Percentiles rank a stretch among this genome's conserved stretches.
These are phyloP conservation scores for Eutypa lata DNA, from an alignment of 2,329 filamentous ascomycete species.

Conservation along the genomic window DNA sequence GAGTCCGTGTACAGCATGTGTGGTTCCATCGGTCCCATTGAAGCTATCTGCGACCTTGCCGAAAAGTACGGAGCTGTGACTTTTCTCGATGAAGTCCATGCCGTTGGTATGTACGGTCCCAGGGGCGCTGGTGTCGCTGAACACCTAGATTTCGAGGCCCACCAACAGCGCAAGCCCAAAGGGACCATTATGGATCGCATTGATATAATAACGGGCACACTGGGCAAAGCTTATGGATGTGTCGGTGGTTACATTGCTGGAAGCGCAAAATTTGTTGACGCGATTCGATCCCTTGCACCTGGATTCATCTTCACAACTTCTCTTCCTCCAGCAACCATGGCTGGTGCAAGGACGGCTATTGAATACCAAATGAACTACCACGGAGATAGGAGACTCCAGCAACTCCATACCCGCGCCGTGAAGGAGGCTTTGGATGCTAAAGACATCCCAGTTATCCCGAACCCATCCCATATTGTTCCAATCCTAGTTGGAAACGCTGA, in stretches of 20 bases:
- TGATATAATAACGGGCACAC: slow-evolving; percentile 95
- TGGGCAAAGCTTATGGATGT: slow-evolving; percentile 96
- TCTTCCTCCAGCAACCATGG: slow-evolving; percentile 94
- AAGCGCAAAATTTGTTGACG: slow-evolving; percentile 81
- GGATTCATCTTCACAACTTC: slow-evolving; percentile 99
- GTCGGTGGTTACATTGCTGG: slow-evolving; percentile 98
- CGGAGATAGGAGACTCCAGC: slow-evolving; percentile 86
- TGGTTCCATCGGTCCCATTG: slow-evolving; percentile 92
- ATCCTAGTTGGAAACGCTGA: slow-evolving; percentile 92
- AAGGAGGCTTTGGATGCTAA: slow-evolving; percentile 76
- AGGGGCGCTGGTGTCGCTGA: slow-evolving; percentile 94
- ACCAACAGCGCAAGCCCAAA: slow-evolving; percentile 67
- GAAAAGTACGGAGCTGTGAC: slow-evolving; percentile 98
- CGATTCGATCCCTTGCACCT: slow-evolving; percentile 88
- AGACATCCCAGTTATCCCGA: slow-evolving; percentile 95
- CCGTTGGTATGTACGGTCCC: slow-evolving; percentile 98
- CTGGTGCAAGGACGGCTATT: slow-evolving; percentile 85
- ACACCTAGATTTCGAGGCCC: slow-evolving; percentile 90
- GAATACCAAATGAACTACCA: slow-evolving; percentile 86
- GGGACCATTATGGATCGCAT: slow-evolving; percentile 94
- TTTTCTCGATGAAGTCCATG: slow-evolving; percentile 97
- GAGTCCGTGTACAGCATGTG: slow-evolving; percentile 99
- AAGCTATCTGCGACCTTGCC: slow-evolving; percentile 90
- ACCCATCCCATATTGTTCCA: slow-evolving; percentile 94
- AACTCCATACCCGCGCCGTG: slow-evolving; percentile 92